Evolutionary conservation across 768 basidiomycete species (phyloP), one percentile per base, ranked within the genome.

Genomic region (Auricularia sp.): DNA sequence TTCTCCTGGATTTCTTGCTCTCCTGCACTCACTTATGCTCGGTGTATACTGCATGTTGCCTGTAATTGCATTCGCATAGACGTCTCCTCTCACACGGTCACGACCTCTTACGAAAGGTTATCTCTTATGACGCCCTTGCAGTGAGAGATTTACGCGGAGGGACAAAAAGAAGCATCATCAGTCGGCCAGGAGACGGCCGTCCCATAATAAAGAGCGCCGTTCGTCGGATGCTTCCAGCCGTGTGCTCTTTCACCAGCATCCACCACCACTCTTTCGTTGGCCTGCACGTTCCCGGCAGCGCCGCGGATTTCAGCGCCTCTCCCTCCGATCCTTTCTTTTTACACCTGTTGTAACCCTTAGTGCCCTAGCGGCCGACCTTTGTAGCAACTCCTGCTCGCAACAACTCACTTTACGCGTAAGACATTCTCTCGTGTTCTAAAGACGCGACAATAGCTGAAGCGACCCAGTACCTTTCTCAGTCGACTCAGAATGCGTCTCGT

Each of bases 201-300:
- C 39, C 39, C 39, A 42, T 42, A 42, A 42, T 42, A 42, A 42
- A 14, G 13, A 8, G 39, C 8, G 8, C 8, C 13, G 47, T 18
- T 0, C 18, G 11, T 8, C 47, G 47, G 47, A 21, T 18, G 18
- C 18, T 16, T 51, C 18, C 47, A 51, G 47, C 47, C 47, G 47
- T 51, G 47, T 21, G 47, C 47, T 21, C 21, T 21, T 51, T 51
- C 39, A 42, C 39, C 39, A 42, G 47, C 47, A 16, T 51, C 47
- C 47, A 51, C 47, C 47, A 16, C 21, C 47, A 51, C 47, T 21
- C 21, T 51, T 51, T 51, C 47, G 47, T 51, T 59, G 56, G 56
- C 56, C 29, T 59, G 34, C 56, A 35, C 56, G 34, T 42, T 42
- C 56, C 34, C 56, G 56, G 56, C 56, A 59, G 56, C 56, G 56